Base-by-base conservation (phyloP, 306 rosid species). In the Quercus mongolica region DNA sequence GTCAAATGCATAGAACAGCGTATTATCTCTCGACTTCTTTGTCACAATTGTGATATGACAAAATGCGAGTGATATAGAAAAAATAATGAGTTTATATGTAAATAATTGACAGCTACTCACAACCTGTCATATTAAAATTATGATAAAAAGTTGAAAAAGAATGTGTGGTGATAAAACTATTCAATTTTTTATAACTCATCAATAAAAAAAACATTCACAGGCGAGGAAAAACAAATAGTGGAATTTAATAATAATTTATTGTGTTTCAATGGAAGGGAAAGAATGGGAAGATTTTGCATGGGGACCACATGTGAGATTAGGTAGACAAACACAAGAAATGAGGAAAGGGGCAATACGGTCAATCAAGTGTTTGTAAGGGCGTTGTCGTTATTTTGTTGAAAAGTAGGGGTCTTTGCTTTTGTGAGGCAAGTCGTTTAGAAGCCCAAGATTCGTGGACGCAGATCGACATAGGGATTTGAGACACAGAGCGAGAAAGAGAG, bases 391-490 rank as follows among this genome's bases (percentile, higher is more conserved):
- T 84, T 75, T 12, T 6, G 0, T 0, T 0, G 0, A 6, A 69
- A 56, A 3, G 3, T 3, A 18, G 21, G 67, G 85, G 78, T 31
- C 17, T 6, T 18, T 6, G 49, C 20, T 35, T 6, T 28, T 13
- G 52, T 2, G 5, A 13, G 33, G 72, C 56, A 20, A 58, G 69
- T 51, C 52, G 58, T 67, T 56, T 35, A 14, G 79, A 52, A 82
- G 75, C 83, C 83, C 85, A 81, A 80, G 85, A 90, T 84, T 87
- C 86, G 84, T 84, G 88, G 90, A 80, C 83, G 73, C 79, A 84
- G 64, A 87, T 87, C 94, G 79, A 79, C 89, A 82, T 86, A 35
- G 90, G 94, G 87, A 87, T 90, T 84, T 78, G 94, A 80, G 72
- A 82, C 88, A 26, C 30, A 26, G 0, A 28, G 3, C 15, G 85